These are phyloP conservation scores for Xylaria castorea DNA, from an alignment of 495 filamentous ascomycete genomes.

Conservation along the genomic window DNA sequence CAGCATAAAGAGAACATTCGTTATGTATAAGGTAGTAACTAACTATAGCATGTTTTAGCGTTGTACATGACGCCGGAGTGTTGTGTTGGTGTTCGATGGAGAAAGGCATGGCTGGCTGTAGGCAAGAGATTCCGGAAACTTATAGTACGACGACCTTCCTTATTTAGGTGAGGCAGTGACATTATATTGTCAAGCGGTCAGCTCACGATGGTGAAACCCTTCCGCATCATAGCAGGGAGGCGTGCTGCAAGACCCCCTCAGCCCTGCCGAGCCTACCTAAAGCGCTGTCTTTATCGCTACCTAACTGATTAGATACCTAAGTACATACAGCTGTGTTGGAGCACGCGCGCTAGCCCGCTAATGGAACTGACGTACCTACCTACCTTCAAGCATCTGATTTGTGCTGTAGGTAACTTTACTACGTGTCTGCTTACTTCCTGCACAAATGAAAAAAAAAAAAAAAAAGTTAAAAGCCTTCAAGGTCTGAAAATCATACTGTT, in stretches of 20 bases:
- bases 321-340: not conserved
- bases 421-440: not conserved
- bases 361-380: not conserved
- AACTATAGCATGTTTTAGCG: not conserved
- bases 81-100: not conserved
- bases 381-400: not conserved
- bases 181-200: constrained; percentile 14
- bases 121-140: not conserved
- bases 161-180: not conserved
- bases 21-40: too few relatives aligned
- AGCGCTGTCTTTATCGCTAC: not conserved
- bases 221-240: not conserved
- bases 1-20: not conserved
- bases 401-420: not conserved
- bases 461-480: too few relatives aligned
- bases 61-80: not conserved
- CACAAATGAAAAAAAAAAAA: not conserved
- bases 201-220: constrained; percentile 1
- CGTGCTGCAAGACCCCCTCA: constrained; percentile 16
- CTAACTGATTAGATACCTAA: not conserved
- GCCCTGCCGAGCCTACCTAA: constrained; percentile 13
- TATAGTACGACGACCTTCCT: constrained; percentile 3
- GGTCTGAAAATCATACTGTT: not conserved
- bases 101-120: not conserved
- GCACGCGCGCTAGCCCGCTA: not conserved